A percentile compares a stretch with the other conserved stretches of the same genome.
These are phyloP conservation scores for Globisporangium uncinulatum DNA, from an alignment of 352 stramenopile species.

Conservation along the genomic window DNA sequence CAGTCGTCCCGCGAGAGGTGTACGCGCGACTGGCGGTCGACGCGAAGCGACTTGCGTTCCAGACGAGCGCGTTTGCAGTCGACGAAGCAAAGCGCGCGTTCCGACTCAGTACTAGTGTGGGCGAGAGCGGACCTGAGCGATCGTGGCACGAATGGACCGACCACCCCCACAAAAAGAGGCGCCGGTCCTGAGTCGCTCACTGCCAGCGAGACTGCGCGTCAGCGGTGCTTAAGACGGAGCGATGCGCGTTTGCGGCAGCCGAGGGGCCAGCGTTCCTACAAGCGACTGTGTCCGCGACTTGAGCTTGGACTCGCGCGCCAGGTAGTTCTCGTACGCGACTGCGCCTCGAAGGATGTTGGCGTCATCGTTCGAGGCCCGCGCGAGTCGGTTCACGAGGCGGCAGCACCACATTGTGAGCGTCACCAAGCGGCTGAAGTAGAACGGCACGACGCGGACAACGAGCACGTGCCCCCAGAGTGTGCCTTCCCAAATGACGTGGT, in stretches of 20 bases:
- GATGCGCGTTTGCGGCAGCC: neutral
- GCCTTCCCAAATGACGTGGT: constrained; percentile 11
- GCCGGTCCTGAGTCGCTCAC: neutral
- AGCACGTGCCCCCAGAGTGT: constrained; percentile 3
- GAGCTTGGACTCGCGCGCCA: constrained; percentile 1
- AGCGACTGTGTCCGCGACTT: constrained; percentile 2
- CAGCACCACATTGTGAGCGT: constrained; percentile 13
- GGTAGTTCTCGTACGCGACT: constrained; percentile 26
- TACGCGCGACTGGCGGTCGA: constrained; percentile 32
- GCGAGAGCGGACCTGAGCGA: neutral
- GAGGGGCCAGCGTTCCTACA: neutral
- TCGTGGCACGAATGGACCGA: constrained; percentile 11
- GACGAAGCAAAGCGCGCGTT: constrained; percentile 52
- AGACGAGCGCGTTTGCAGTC: constrained; percentile 14
- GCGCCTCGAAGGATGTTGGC: constrained; percentile 20
- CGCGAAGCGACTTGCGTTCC: constrained; percentile 10
- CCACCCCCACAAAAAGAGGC: constrained; percentile 1
- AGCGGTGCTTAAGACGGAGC: neutral
- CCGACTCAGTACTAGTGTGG: constrained; percentile 19
- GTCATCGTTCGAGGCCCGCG: constrained; percentile 11
- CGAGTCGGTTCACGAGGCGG: constrained; percentile 8
- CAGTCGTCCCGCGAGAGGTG: constrained; percentile 30
- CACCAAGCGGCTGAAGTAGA: constrained; percentile 18
- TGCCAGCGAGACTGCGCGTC: no score
- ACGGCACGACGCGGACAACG: constrained; percentile 14